Conservation (phyloP, 176 grass and related monocot species). For the Carex scoparia region DNA sequence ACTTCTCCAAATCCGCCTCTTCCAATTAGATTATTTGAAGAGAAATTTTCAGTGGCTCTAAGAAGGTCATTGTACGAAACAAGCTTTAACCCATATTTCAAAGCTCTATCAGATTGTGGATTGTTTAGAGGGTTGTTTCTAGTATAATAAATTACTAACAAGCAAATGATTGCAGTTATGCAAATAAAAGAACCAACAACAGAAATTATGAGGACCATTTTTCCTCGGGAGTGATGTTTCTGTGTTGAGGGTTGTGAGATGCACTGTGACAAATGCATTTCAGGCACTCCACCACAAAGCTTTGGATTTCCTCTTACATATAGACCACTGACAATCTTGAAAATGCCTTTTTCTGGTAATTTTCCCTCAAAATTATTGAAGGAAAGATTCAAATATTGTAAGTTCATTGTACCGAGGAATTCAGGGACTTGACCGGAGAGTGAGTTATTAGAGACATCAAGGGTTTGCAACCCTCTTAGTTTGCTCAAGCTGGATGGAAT, state of each 20-base stretch:
- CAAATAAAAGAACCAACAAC: background rate
- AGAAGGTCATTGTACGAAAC: slow-evolving; percentile 40
- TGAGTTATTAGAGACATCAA: slow-evolving; percentile 12
- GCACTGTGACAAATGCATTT: background rate
- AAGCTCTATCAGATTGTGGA: background rate
- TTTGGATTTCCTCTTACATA: slow-evolving; percentile 21
- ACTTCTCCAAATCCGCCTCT: slow-evolving; percentile 36
- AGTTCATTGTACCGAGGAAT: too few species aligned
- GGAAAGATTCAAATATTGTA: too few species aligned
- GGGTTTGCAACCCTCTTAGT: background rate
- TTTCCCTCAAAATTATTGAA: background rate
- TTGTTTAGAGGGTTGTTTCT: background rate
- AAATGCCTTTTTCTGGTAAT: slow-evolving; percentile 13
- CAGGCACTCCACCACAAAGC: slow-evolving; percentile 32
- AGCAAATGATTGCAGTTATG: background rate
- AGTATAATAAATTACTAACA: background rate
- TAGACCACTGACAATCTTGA: background rate
- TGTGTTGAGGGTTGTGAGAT: background rate
- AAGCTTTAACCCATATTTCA: slow-evolving; percentile 4
- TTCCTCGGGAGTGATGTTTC: background rate
- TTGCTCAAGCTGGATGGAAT: slow-evolving; percentile 25
- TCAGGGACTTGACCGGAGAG: background rate
- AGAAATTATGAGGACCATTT: background rate
- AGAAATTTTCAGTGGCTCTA: slow-evolving; percentile 39
- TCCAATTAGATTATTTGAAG: slow-evolving; percentile 26